These are phyloP conservation scores for Coemansia sp. DNA, from an alignment of 192 early-diverging fungal genomes.

Conservation along the genomic window DNA sequence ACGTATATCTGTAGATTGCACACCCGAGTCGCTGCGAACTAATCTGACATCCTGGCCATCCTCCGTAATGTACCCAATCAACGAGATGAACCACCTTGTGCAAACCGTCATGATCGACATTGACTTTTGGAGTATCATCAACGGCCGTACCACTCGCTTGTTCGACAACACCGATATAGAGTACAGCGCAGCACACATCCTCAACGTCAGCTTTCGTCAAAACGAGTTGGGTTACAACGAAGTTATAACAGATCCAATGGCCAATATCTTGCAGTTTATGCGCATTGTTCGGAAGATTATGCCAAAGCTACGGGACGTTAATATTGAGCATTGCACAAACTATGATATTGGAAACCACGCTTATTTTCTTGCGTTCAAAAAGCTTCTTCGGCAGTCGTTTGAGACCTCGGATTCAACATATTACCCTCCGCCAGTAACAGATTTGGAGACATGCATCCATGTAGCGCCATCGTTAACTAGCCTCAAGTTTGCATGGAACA, in stretches of 20 bases:
- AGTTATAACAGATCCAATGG: neutral
- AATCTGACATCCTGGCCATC: constrained; percentile 2
- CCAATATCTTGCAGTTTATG: neutral
- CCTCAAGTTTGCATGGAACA: constrained; percentile 14
- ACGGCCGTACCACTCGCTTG: neutral
- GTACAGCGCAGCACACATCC: neutral
- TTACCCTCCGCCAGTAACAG: too few relatives aligned
- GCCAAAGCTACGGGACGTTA: constrained; percentile 2
- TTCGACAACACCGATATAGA: neutral
- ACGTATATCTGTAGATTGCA: neutral
- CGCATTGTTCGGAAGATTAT: neutral
- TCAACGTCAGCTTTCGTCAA: constrained; percentile 2
- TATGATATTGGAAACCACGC: neutral
- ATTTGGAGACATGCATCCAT: neutral
- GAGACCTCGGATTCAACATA: neutral
- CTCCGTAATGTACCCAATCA: neutral
- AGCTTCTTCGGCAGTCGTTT: neutral
- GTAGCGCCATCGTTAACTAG: neutral
- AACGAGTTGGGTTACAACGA: neutral
- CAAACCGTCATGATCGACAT: neutral
- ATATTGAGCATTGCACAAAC: neutral
- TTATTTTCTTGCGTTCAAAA: neutral
- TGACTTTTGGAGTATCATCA: constrained; percentile 18
- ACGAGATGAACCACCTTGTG: neutral
- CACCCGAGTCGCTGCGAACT: neutral